These are phyloP conservation scores for Talaromyces sp. DNA, from an alignment of 2,329 filamentous ascomycete species.

Conservation along the genomic window DNA sequence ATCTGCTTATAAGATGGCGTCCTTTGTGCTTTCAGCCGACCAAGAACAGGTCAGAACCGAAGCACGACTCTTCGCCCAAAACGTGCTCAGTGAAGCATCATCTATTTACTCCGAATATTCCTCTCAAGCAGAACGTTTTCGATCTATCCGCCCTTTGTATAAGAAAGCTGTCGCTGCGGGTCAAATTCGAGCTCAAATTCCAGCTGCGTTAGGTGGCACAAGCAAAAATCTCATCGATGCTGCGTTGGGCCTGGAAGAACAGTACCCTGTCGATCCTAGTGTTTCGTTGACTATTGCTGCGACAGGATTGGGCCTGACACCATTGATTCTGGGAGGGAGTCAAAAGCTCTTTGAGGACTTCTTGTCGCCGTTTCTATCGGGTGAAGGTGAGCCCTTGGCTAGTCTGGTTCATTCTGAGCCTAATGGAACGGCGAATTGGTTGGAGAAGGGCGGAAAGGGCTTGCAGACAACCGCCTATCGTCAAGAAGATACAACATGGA, in stretches of 20 bases:
- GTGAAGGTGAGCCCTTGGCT: conserved; percentile 47
- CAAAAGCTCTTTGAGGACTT: conserved; percentile 40
- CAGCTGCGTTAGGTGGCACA: conserved; percentile 46
- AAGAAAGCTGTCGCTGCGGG: conserved; percentile 43
- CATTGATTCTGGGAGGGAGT: conserved; percentile 47
- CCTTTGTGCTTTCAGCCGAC: background rate
- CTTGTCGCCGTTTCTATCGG: conserved; percentile 47
- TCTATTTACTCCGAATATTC: conserved; percentile 22
- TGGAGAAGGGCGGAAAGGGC: conserved; percentile 49
- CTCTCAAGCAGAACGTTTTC: conserved; percentile 42
- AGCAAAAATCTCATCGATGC: conserved; percentile 47
- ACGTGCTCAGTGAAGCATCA: conserved; percentile 1
- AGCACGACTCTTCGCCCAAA: background rate
- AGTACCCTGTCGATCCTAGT: conserved; percentile 51
- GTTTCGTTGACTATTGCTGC: conserved; percentile 50
- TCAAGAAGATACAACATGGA: conserved; percentile 35
- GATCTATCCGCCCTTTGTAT: conserved; percentile 48
- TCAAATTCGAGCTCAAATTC: conserved; percentile 48
- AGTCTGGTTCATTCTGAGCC: conserved; percentile 54
- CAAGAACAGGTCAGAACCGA: background rate
- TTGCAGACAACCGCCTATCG: conserved; percentile 47
- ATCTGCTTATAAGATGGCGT: background rate
- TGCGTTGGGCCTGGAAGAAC: conserved; percentile 52
- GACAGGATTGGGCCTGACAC: conserved; percentile 52
- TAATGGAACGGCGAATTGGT: conserved; percentile 50